Percentiles rank a stretch among this genome's conserved stretches.
These are phyloP conservation scores for Perkinsus marinus DNA, from an alignment of 169 alveolate species.

Conservation along the genomic window DNA sequence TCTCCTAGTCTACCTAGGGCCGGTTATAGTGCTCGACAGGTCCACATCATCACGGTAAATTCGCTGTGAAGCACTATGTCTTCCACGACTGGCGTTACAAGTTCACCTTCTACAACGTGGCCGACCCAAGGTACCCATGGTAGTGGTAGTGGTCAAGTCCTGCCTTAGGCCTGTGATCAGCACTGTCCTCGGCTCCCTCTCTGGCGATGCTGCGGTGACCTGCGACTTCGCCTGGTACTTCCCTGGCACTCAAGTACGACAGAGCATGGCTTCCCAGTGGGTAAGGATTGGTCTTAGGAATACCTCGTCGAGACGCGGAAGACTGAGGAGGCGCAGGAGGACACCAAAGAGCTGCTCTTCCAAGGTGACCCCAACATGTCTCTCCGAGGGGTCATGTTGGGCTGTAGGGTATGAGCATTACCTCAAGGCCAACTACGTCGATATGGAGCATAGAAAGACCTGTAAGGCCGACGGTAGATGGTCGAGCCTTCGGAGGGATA, in stretches of 20 bases:
- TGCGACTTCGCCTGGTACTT: background rate
- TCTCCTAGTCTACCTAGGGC: too few relatives aligned
- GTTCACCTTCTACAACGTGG: background rate
- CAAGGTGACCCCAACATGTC: background rate
- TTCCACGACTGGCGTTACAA: background rate
- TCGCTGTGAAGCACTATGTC: background rate
- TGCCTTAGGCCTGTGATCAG: background rate
- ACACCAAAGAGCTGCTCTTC: background rate
- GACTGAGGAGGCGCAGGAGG: background rate
- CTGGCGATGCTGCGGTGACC: background rate
- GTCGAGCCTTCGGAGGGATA: background rate
- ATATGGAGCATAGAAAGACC: background rate
- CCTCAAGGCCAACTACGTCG: background rate
- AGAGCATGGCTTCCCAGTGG: background rate
- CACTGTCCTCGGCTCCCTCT: background rate
- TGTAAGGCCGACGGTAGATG: background rate
- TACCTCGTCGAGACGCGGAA: background rate
- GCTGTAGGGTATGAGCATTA: background rate
- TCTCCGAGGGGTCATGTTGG: background rate
- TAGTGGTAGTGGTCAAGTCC: background rate
- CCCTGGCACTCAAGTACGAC: background rate
- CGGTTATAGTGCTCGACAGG: too few relatives aligned
- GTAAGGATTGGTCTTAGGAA: background rate
- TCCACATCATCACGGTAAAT: background rate
- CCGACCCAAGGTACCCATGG: background rate